Evolutionary conservation across 345 rosid species (phyloP), one percentile per base, ranked within the genome.

Genomic region (Salix brachista): DNA sequence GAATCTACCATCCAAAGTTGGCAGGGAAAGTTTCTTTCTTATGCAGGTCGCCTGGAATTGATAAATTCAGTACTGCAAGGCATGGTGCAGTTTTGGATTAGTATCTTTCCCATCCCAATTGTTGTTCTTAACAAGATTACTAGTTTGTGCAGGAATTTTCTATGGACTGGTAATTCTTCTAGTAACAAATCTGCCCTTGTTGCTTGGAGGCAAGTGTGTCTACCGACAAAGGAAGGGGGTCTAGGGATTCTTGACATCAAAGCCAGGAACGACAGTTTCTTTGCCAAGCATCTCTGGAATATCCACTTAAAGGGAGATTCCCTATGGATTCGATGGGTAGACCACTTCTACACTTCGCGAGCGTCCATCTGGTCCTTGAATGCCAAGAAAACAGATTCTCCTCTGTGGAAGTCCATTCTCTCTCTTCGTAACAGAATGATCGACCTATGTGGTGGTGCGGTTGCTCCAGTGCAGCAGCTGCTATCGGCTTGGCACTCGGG

Each of bases 331-430:
- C 5, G 2, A 46, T 14, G 52, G 52, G 21, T 48, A 16, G 18
- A 48, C 4, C 54, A 48, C 4, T 48, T 16, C 6, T 48, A 4
- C 8, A 37, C 0, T 6, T 0, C 17, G 0, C 5, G 12, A 1
- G 0, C 50, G 0, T 50, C 56, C 0, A 50, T 50, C 0, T 50
- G 8, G 21, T 17, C 21, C 8, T 50, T 4, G 7, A 0, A 48
- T 4, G 8, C 54, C 6, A 48, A 48, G 21, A 48, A 48, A 4
- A 48, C 8, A 0, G 8, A 48, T 0, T 16, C 54, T 0, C 54
- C 54, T 0, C 0, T 48, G 0, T 16, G 54, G 7, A 48, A 48
- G 7, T 48, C 54, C 4, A 16, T 48, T 5, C 4, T 48, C 54
- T 48, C 19, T 16, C 19, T 48, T 16, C 54, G 54, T 16, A 14